Conservation (phyloP, 495 filamentous ascomycete species). For the Neurospora tetrasperma region DNA sequence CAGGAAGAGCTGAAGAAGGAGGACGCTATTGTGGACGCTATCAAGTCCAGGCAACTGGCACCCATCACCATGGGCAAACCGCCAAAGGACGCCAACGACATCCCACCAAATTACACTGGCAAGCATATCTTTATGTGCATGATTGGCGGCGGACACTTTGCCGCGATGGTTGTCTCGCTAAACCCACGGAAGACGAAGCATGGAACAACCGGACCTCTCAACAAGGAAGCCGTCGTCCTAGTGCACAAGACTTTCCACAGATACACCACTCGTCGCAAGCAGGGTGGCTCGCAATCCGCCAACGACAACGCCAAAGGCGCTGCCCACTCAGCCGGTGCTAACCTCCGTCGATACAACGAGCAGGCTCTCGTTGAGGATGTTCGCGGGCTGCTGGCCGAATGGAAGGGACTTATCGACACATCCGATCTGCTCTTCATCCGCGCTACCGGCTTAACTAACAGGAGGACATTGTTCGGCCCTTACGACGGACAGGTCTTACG, state of each 20-base stretch:
- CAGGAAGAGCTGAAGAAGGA: slow-evolving; percentile 56
- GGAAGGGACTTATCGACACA: slow-evolving; percentile 73
- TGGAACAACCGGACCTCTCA: slow-evolving; percentile 49
- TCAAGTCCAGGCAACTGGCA: slow-evolving; percentile 65
- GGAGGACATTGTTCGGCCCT: slow-evolving; percentile 76
- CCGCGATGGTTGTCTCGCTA: slow-evolving; percentile 86
- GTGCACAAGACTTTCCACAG: slow-evolving; percentile 97
- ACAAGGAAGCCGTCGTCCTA: slow-evolving; percentile 72
- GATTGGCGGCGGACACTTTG: slow-evolving; percentile 97
- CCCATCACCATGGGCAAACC: slow-evolving; percentile 46
- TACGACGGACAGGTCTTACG: slow-evolving; percentile 81
- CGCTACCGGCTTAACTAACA: slow-evolving; percentile 76
- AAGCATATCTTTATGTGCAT: slow-evolving; percentile 94
- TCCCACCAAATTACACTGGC: slow-evolving; percentile 42
- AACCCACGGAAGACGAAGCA: slow-evolving; percentile 68
- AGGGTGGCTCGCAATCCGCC: slow-evolving; percentile 88
- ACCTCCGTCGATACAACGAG: slow-evolving; percentile 87
- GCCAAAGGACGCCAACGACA: slow-evolving; percentile 37
- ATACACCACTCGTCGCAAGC: slow-evolving; percentile 91
- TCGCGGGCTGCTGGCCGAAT: slow-evolving; percentile 63
- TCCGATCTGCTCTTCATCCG: slow-evolving; percentile 79
- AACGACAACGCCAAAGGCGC: slow-evolving; percentile 85
- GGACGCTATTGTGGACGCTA: slow-evolving; percentile 47
- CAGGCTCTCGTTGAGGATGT: slow-evolving; percentile 76
- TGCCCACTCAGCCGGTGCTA: slow-evolving; percentile 88